These are phyloP conservation scores for Oxytropis ochrocephala DNA, from an alignment of 306 rosid species.

Conservation along the genomic window DNA sequence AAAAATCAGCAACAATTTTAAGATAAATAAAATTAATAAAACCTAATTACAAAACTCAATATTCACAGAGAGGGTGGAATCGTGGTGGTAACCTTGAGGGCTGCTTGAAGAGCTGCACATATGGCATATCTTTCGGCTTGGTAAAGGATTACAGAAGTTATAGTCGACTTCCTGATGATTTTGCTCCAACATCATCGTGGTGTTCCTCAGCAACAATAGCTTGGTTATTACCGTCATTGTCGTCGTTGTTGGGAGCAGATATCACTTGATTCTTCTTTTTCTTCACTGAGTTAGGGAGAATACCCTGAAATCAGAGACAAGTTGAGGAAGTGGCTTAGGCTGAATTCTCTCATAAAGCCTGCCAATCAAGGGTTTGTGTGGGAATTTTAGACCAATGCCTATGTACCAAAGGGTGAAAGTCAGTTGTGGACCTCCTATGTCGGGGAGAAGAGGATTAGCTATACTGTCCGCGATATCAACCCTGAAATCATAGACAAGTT, in stretches of 20 bases:
- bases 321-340: no score
- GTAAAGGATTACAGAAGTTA: slow-evolving; percentile 79
- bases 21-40: not conserved
- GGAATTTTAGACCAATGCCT: no score
- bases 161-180: slow-evolving; percentile 77
- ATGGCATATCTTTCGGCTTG: slow-evolving; percentile 98
- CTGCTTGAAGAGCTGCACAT: slow-evolving; percentile 82
- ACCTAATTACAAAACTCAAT: not conserved
- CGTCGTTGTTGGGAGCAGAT: slow-evolving; percentile 29
- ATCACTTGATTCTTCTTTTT: slow-evolving; percentile 62
- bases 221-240: slow-evolving; percentile 11
- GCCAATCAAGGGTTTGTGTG: no score
- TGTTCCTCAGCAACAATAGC: slow-evolving; percentile 33
- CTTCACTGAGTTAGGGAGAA: not conserved
- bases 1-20: not conserved
- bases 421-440: no score
- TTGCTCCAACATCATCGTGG: slow-evolving; percentile 71
- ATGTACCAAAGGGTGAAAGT: no score
- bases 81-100: slow-evolving; percentile 53
- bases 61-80: not conserved
- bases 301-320: no score
- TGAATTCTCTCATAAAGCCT: no score
- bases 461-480: no score
- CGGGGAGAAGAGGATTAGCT: no score
- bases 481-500: no score